Percentiles rank a stretch among this genome's conserved stretches.
Conservation (phyloP, 2,329 filamentous ascomycete genomes). For the Hirsutella thompsonii region DNA sequence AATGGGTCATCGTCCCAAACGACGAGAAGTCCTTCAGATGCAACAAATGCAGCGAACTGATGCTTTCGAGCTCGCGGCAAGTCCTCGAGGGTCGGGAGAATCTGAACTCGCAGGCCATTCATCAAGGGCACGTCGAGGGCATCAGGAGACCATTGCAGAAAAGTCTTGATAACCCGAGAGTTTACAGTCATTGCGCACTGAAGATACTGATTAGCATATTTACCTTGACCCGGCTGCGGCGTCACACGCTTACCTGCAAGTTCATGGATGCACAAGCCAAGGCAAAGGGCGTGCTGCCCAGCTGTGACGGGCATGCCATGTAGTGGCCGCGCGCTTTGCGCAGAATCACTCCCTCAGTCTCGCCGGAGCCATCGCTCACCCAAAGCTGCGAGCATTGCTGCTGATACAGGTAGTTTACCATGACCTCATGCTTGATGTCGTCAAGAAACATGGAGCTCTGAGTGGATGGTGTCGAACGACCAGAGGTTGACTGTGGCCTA, state of each 20-base stretch:
- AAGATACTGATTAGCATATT: background rate
- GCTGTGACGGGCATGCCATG: conserved; percentile 56
- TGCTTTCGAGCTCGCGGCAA: conserved; percentile 60
- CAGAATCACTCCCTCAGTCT: conserved; percentile 59
- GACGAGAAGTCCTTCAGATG: conserved; percentile 55
- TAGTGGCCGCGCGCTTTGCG: conserved; percentile 56
- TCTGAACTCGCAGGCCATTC: conserved; percentile 66
- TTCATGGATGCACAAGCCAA: conserved; percentile 56
- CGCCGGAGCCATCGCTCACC: conserved; percentile 56
- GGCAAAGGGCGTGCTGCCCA: conserved; percentile 51
- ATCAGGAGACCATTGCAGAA: conserved; percentile 59
- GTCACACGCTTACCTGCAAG: conserved; percentile 39
- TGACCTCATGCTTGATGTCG: conserved; percentile 69
- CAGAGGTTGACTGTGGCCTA: conserved; percentile 27
- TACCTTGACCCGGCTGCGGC: too few relatives aligned
- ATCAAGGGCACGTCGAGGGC: conserved; percentile 63
- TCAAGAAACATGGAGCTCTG: conserved; percentile 47
- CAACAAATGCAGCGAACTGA: conserved; percentile 70
- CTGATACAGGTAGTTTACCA: conserved; percentile 74
- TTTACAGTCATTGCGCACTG: conserved; percentile 72
- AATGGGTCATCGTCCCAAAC: conserved; percentile 76
- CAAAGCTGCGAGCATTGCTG: conserved; percentile 64
- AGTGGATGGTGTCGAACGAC: conserved; percentile 24
- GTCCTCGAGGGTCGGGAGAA: conserved; percentile 59
- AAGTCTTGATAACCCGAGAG: conserved; percentile 67